Evolutionary conservation across 2,329 filamentous ascomycete genomes (phyloP).

Genomic region (Didymella sp.): DNA sequence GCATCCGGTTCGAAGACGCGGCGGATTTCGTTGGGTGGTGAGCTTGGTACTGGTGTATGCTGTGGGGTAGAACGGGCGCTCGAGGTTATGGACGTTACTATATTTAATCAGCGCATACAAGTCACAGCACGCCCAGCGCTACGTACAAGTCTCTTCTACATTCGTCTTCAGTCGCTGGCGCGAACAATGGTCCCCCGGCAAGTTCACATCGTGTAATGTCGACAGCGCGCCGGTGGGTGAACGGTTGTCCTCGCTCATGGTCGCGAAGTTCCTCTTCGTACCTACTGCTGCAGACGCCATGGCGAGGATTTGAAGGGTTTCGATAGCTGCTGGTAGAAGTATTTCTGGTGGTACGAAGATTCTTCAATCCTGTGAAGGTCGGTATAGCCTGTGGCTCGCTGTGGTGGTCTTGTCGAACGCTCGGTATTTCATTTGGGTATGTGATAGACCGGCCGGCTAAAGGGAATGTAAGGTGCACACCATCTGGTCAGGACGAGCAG

Average conservation of each 20-base stretch:
- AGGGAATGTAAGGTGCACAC: constrained; percentile 5
- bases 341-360: background rate
- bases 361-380: background rate
- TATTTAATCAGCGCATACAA: constrained; percentile 8
- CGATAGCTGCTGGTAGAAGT: background rate
- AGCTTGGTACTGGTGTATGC: constrained; percentile 33
- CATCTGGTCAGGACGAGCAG: background rate
- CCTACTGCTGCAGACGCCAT: constrained; percentile 42
- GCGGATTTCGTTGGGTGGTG: constrained; percentile 28
- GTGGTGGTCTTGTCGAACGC: background rate
- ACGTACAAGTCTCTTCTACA: constrained; percentile 18
- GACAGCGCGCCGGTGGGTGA: constrained; percentile 9
- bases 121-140: background rate
- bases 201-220: constrained; percentile 9
- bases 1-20: constrained; percentile 65
- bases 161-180: constrained; percentile 9
- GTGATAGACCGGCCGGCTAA: constrained; percentile 15
- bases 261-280: constrained; percentile 38
- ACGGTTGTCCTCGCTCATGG: constrained; percentile 31
- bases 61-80: constrained; percentile 41
- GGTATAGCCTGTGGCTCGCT: background rate
- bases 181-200: constrained; percentile 5
- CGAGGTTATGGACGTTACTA: constrained; percentile 31
- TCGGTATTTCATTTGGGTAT: constrained; percentile 14
- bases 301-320: background rate